Evolutionary conservation across 2,329 filamentous ascomycete genomes (phyloP).

Genomic region (Septoria linicola): DNA sequence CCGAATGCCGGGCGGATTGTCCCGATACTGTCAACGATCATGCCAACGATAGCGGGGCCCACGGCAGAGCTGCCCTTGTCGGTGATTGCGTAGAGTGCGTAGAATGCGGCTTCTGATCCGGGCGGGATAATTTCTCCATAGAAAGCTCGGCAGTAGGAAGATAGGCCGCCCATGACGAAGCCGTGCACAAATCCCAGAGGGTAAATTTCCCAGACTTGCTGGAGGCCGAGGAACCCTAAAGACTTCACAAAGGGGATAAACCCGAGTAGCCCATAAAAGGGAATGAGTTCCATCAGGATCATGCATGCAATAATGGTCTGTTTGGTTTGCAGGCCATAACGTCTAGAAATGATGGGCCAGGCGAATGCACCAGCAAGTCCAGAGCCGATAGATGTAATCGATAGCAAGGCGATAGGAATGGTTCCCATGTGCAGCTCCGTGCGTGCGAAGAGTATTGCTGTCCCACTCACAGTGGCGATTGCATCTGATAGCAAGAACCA

Average conservation of each 20-base stretch:
- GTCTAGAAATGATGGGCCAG: slow-evolving; percentile 74
- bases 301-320: slow-evolving; percentile 85
- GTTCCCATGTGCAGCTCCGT: slow-evolving; percentile 85
- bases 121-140: slow-evolving; percentile 89
- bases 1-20: slow-evolving; percentile 65
- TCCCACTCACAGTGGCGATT: slow-evolving; percentile 90
- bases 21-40: slow-evolving; percentile 69
- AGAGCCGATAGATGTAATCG: slow-evolving; percentile 79
- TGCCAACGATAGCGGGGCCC: slow-evolving; percentile 83
- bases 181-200: slow-evolving; percentile 82
- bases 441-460: slow-evolving; percentile 88
- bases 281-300: slow-evolving; percentile 81
- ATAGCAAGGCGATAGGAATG: slow-evolving; percentile 80
- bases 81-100: slow-evolving; percentile 89
- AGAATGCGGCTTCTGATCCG: slow-evolving; percentile 89
- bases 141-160: slow-evolving; percentile 82
- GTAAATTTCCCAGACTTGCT: slow-evolving; percentile 91
- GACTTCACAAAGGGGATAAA: slow-evolving; percentile 73
- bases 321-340: slow-evolving; percentile 67
- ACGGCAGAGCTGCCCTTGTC: slow-evolving; percentile 92
- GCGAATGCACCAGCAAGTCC: slow-evolving; percentile 85
- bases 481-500: slow-evolving; percentile 94
- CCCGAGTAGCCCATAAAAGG: slow-evolving; percentile 80
- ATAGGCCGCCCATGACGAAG: slow-evolving; percentile 82
- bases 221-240: slow-evolving; percentile 75